Percentiles rank a stretch among this genome's conserved stretches.
Evolutionary conservation across 2,329 filamentous ascomycete genomes (phyloP).

Genomic region (Botrytis cinerea): DNA sequence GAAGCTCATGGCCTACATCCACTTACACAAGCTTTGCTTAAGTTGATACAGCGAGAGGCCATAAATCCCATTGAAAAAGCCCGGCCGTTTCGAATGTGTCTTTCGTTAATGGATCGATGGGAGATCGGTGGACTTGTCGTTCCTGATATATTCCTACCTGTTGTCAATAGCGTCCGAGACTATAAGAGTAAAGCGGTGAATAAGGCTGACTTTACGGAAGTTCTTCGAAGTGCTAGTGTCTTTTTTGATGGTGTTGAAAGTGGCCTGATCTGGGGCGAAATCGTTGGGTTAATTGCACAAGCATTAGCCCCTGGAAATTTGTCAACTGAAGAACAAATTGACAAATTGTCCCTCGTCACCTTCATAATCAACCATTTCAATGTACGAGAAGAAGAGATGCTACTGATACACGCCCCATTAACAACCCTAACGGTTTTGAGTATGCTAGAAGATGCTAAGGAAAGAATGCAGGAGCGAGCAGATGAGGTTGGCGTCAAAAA

Average conservation of each 20-base stretch:
- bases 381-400: slow-evolving; percentile 93
- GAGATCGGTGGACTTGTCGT: slow-evolving; percentile 91
- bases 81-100: slow-evolving; percentile 83
- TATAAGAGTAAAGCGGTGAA: slow-evolving; percentile 67
- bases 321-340: slow-evolving; percentile 49
- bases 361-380: slow-evolving; percentile 92
- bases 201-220: slow-evolving; percentile 78
- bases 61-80: slow-evolving; percentile 67
- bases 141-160: slow-evolving; percentile 82
- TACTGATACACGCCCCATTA: slow-evolving; percentile 79
- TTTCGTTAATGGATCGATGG: slow-evolving; percentile 98
- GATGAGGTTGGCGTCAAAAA: slow-evolving; percentile 30
- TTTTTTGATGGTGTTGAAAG: slow-evolving; percentile 99
- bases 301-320: slow-evolving; percentile 53
- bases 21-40: slow-evolving; percentile 71
- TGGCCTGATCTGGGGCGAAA: slow-evolving; percentile 84
- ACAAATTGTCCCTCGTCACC: slow-evolving; percentile 70
- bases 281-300: slow-evolving; percentile 67
- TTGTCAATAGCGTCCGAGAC: slow-evolving; percentile 74
- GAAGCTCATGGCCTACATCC: slow-evolving; percentile 74
- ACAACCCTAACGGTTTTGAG: slow-evolving; percentile 62
- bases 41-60: slow-evolving; percentile 66
- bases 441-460: slow-evolving; percentile 59
- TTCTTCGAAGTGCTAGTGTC: slow-evolving; percentile 86
- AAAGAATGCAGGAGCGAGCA: slow-evolving; percentile 40